Conservation (phyloP, 768 basidiomycete species). For the Pluteus cervinus region DNA sequence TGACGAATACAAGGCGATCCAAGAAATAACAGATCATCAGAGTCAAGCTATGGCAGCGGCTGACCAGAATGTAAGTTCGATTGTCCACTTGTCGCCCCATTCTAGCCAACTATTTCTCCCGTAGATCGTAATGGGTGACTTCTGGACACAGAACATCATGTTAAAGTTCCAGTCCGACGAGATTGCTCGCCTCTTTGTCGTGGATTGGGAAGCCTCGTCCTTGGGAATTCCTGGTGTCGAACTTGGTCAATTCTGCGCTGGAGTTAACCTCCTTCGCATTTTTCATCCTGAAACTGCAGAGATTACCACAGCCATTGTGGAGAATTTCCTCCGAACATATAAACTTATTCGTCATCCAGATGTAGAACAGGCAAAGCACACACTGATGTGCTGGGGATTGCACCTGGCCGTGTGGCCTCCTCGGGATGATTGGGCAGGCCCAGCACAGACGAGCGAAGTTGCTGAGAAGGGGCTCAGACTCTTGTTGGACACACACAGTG, state of each 20-base stretch:
- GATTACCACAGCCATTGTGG: slow-evolving; percentile 29
- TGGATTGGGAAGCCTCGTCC: slow-evolving; percentile 66
- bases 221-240: slow-evolving; percentile 53
- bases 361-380: slow-evolving; percentile 24
- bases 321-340: slow-evolving; percentile 43
- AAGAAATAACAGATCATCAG: slow-evolving; percentile 17
- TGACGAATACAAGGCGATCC: no score
- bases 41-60: slow-evolving; percentile 17
- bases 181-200: slow-evolving; percentile 37
- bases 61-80: slow-evolving; percentile 20
- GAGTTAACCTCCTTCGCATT: slow-evolving; percentile 43
- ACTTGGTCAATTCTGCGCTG: slow-evolving; percentile 60
- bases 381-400: slow-evolving; percentile 44
- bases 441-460: slow-evolving; percentile 39
- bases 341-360: slow-evolving; percentile 18
- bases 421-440: slow-evolving; percentile 42
- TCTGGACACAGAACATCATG: slow-evolving; percentile 69
- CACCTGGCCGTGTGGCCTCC: slow-evolving; percentile 51
- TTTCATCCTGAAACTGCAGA: slow-evolving; percentile 37
- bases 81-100: neutral
- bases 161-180: slow-evolving; percentile 27
- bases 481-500: slow-evolving; percentile 28
- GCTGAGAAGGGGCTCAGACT: slow-evolving; percentile 45
- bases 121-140: slow-evolving; percentile 60
- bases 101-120: neutral